Base-by-base conservation (phyloP, 305 asterid genomes). In the Fraxinus nigra region DNA sequence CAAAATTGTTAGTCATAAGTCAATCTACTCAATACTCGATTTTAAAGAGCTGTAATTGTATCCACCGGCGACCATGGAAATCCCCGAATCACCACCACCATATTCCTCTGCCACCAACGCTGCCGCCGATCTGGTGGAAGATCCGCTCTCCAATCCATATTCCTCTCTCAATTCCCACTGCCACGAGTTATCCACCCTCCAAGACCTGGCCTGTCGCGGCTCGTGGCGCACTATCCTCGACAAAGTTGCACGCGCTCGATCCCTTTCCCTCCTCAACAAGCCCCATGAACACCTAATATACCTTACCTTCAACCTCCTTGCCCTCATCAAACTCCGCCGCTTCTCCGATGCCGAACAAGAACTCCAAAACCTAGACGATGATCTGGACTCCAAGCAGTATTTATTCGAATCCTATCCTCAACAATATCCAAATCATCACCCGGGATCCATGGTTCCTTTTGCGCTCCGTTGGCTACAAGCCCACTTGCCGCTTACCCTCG, bases 391-490 rank as follows among this genome's bases (percentile, higher is more conserved):
- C 78, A 82, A 85, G 0, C 93, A 92, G 16, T 92, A 93, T 75
- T 48, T 78, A 43, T 92, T 86, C 85, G 91, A 94, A 40, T 81
- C 89, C 20, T 93, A 90, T 84, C 94, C 97, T 73, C 87, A 90
- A 33, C 94, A 90, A 73, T 94, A 94, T 85, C 98, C 97, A 6
- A 86, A 88, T 76, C 93, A 85, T 11, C 78, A 63, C 11, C 79
- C 90, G 48, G 97, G 98, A 48, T 94, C 98, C 80, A 93, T 96
- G 95, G 86, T 90, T 32, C 99, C 99, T 1, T 96, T 96, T 73
- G 98, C 96, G 28, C 95, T 96, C 59, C 94, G 99, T 1, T 92
- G 98, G 97, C 83, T 96, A 78, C 98, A 91, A 80, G 97, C 98
- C 18, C 92, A 91, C 73, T 85, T 93, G 76, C 99, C 99, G 3